Evolutionary conservation across 148 eudicot species (phyloP).

Genomic region (Hydrangea macrophylla): DNA sequence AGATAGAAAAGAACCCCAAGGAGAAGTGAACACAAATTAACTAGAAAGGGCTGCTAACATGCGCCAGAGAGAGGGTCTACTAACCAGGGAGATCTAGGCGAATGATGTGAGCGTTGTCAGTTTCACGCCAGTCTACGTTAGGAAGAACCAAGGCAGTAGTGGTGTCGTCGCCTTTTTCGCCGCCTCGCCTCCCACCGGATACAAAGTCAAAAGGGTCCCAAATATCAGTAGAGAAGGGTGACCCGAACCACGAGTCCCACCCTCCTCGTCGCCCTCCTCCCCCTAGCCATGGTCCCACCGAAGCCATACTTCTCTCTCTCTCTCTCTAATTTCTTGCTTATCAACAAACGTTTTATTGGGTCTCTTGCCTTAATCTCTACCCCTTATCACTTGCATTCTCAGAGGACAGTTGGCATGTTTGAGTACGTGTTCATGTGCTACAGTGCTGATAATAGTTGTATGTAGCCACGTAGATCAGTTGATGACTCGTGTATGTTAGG

Average conservation of each 20-base stretch:
- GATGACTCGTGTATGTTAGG: neutral
- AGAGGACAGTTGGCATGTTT: neutral
- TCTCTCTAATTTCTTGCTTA: too few relatives aligned
- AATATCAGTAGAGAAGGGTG: slow-evolving; percentile 6
- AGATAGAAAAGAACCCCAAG: too few relatives aligned
- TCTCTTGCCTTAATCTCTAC: neutral
- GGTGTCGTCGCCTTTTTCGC: neutral
- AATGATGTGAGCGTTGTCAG: slow-evolving; percentile 20
- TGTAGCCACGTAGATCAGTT: neutral
- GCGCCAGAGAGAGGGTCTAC: too few relatives aligned
- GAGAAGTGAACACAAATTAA: too few relatives aligned
- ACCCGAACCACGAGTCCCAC: neutral
- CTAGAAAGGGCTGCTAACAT: too few relatives aligned
- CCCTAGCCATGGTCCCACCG: neutral
- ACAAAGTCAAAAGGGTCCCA: slow-evolving; percentile 14
- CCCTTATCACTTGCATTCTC: neutral
- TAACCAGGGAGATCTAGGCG: slow-evolving; percentile 22
- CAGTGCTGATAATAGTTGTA: neutral
- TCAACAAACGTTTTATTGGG: neutral
- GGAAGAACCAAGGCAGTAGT: slow-evolving; percentile 13
- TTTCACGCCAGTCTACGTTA: slow-evolving; percentile 26
- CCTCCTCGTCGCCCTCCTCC: neutral
- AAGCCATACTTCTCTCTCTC: neutral
- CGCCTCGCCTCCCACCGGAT: neutral
- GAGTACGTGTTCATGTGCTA: too few relatives aligned